Base-by-base conservation (phyloP, 2,329 filamentous ascomycete genomes). In the Fusarium concolor region DNA sequence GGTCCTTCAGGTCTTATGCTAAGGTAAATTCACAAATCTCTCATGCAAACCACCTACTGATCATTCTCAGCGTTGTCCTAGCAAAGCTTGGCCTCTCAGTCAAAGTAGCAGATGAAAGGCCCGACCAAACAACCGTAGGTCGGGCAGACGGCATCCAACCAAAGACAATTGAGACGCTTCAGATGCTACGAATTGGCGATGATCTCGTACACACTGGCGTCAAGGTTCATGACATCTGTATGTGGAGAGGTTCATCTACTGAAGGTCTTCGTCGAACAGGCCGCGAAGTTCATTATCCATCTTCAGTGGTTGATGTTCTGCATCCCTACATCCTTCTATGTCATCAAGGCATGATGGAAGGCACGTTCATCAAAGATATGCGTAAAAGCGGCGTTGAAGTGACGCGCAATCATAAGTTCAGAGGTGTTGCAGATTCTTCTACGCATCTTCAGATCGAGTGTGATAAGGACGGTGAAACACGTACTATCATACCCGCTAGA, bases 301-400 rank as follows among this genome's bases (percentile, higher is more conserved):
- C 85, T 17, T 51, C 44, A 4, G 79, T 84, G 45, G 85, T 87
- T 50, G 85, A 87, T 71, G 83, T 87, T 10, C 72, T 87, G 42
- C 84, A 87, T 62, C 84, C 85, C 7, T 87, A 86, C 59, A 86
- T 87, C 61, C 78, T 87, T 58, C 79, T 87, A 20, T 85, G 86
- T 11, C 91, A 93, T 74, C 91, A 93, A 77, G 91, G 91, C 43
- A 92, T 93, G 86, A 85, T 93, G 1, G 91, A 93, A 77, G 85
- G 86, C 39, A 77, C 91, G 2, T 88, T 93, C 70, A 85, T 92
- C 44, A 83, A 90, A 8, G 91, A 93, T 72, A 82, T 93, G 76
- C 81, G 82, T 62, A 85, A 88, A 70, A 84, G 90, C 42, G 89
- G 89, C 12, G 80, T 88, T 17, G 82, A 85, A 41, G 89, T 93